Percentiles rank a stretch among this genome's conserved stretches.
These are phyloP conservation scores for Aspergillus sp. DNA, from an alignment of 2,329 filamentous ascomycete species.

Conservation along the genomic window DNA sequence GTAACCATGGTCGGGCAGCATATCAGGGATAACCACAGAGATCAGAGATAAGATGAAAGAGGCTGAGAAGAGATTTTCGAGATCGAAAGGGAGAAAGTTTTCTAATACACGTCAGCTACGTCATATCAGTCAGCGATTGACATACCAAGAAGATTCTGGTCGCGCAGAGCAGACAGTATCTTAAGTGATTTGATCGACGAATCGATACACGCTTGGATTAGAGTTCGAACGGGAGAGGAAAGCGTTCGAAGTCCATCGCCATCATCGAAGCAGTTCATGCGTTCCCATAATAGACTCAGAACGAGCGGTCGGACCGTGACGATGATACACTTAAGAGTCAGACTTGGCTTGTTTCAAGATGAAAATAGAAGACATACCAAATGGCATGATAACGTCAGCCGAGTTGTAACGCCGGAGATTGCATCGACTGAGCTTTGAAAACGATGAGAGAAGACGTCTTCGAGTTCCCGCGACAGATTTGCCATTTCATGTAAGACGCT, in stretches of 20 bases:
- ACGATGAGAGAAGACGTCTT: constrained; percentile 29
- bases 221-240: constrained; percentile 15
- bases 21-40: constrained; percentile 36
- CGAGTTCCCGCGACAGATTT: constrained; percentile 28
- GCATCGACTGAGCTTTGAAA: constrained; percentile 31
- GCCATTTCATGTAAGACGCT: constrained; percentile 29
- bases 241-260: constrained; percentile 11
- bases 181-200: constrained; percentile 17
- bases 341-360: background rate
- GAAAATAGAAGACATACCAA: constrained; percentile 16
- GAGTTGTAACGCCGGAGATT: constrained; percentile 32
- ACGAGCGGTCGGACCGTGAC: constrained; percentile 20
- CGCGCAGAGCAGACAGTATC: constrained; percentile 16
- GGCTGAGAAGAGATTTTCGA: constrained; percentile 20
- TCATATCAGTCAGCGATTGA: background rate
- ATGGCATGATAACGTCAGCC: constrained; percentile 27
- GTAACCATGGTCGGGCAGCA: constrained; percentile 41
- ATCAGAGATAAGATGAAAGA: constrained; percentile 33
- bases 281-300: constrained; percentile 14
- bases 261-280: constrained; percentile 11
- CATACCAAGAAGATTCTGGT: constrained; percentile 19
- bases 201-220: constrained; percentile 17
- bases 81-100: constrained; percentile 33
- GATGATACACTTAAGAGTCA: constrained; percentile 18
- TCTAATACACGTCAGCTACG: constrained; percentile 7